Percentiles rank a stretch among this genome's conserved stretches.
Evolutionary conservation across 202 grass and related monocot genomes (phyloP).

Genomic region (Dendrocalamus latiflorus): DNA sequence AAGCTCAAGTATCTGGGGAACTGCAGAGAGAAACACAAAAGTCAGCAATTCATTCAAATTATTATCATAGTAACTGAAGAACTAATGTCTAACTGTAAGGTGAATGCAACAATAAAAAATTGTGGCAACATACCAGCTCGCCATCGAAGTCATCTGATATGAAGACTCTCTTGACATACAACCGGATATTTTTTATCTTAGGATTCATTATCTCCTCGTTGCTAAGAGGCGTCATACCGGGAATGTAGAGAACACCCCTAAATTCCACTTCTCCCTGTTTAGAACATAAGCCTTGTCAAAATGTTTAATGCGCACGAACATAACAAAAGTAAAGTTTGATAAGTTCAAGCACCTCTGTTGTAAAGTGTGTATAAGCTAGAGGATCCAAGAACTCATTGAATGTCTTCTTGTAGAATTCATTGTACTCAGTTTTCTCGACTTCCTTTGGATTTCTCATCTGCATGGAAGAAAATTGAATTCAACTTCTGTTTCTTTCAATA

Average conservation of each 20-base stretch:
- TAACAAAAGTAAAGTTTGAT: background rate
- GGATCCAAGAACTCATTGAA: conserved; percentile 89
- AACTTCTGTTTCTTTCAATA: background rate
- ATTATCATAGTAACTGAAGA: background rate
- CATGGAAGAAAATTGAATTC: conserved; percentile 13
- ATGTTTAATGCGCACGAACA: background rate
- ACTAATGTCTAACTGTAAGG: background rate
- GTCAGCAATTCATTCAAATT: conserved; percentile 7
- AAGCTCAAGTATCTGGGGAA: conserved; percentile 93
- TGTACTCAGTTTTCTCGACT: conserved; percentile 62
- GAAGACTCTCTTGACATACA: conserved; percentile 89
- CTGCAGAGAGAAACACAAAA: conserved; percentile 38
- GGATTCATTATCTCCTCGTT: conserved; percentile 76
- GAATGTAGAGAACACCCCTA: conserved; percentile 77
- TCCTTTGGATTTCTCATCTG: conserved; percentile 82
- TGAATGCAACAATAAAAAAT: background rate
- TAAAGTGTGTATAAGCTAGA: conserved; percentile 68
- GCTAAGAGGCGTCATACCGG: conserved; percentile 70
- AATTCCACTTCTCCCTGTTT: conserved; percentile 90
- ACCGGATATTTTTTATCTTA: conserved; percentile 83
- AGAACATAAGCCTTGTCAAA: background rate
- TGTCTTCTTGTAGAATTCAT: conserved; percentile 88
- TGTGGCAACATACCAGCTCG: conserved; percentile 50
- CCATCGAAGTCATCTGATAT: conserved; percentile 93
- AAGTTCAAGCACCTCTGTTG: conserved; percentile 50